Evolutionary conservation across 2,329 filamentous ascomycete species (phyloP), one percentile per base, ranked within the genome.

Genomic region (Tolypocladium nubicola): DNA sequence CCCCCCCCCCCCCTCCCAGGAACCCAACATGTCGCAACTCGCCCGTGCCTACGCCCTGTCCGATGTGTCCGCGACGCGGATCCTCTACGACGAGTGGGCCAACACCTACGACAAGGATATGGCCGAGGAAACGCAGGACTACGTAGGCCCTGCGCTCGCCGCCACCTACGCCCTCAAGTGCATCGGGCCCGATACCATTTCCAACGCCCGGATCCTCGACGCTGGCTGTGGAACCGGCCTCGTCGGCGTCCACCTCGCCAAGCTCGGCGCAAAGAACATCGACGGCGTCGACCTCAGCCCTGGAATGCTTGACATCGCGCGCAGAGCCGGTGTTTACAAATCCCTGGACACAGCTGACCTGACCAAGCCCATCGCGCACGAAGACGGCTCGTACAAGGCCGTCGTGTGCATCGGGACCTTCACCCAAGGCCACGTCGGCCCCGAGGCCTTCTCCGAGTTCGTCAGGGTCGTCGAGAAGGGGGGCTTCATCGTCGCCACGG

Each of bases 181-280:
- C 58, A 60, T 71, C 21, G 65, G 63, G 67, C 37, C 61, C 43
- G 61, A 62, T 9, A 59, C 60, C 37, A 61, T 67, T 52, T 60
- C 60, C 54, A 59, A 61, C n/a, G 58, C 61, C 38, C 59, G 63
- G 58, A 75, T 82, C 57, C 72, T 81, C 0, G 80, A 83, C 58
- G 79, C 79, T 26, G 80, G 80, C n/a, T 82, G 79, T 58, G 80
- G 80, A 4, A 82, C 79, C 0, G 80, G 80, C 0, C 73, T 81
- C 10, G 79, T 80, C 13, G 80, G 78, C 4, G 65, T 73, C 23
- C 75, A 74, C 33, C 73, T 83, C 4, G 70, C 73, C 26, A 66
- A 72, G 41, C 64, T 71, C 38, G 75, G 76, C 3, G 74, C 73
- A 4, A 70, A 70, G 41, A 67, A 70, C n/a, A 73, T 83, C 47